Conservation (phyloP, 1,139 yeast genomes). For the Candida tunisiensis region DNA sequence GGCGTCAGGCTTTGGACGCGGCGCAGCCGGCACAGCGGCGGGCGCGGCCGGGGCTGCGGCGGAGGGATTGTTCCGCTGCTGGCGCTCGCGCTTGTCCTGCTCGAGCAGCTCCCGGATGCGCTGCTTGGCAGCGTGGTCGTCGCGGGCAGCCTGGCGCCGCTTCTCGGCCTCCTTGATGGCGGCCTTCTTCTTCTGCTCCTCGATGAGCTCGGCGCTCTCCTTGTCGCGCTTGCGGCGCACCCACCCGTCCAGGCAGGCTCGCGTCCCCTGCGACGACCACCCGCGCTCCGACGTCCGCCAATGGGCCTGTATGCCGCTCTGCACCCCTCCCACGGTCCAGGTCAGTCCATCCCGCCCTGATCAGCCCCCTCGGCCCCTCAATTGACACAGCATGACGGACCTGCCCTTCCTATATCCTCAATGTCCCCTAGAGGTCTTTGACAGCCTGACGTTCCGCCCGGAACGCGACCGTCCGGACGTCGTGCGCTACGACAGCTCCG, state of each 20-base stretch:
- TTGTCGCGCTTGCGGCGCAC: slow-evolving; percentile 18
- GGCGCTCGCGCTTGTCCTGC: slow-evolving; percentile 20
- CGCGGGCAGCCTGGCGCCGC: slow-evolving; percentile 15
- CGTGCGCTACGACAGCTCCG: background rate
- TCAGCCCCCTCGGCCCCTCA: too few species aligned
- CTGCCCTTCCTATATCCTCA: too few species aligned
- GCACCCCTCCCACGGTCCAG: too few species aligned
- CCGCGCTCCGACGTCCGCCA: too few species aligned
- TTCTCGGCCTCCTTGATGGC: slow-evolving; percentile 18
- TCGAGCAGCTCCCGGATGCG: slow-evolving; percentile 19
- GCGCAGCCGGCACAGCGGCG: slow-evolving; percentile 5
- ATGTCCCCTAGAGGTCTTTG: background rate
- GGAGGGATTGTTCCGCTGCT: slow-evolving; percentile 6
- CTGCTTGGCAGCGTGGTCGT: slow-evolving; percentile 18
- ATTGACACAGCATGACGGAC: too few species aligned
- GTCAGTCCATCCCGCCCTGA: too few species aligned
- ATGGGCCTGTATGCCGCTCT: too few species aligned
- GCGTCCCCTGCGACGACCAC: too few species aligned
- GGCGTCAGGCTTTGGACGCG: slow-evolving; percentile 8
- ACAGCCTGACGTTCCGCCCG: background rate
- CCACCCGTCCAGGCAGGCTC: too few species aligned
- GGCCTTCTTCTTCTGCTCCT: slow-evolving; percentile 17
- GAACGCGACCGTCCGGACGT: background rate
- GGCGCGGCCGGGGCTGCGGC: slow-evolving; percentile 5
- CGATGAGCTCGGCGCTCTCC: slow-evolving; percentile 14